Evolutionary conservation across 208 protist genomes (phyloP).

Genomic region (Balamuthia mandrillaris): DNA sequence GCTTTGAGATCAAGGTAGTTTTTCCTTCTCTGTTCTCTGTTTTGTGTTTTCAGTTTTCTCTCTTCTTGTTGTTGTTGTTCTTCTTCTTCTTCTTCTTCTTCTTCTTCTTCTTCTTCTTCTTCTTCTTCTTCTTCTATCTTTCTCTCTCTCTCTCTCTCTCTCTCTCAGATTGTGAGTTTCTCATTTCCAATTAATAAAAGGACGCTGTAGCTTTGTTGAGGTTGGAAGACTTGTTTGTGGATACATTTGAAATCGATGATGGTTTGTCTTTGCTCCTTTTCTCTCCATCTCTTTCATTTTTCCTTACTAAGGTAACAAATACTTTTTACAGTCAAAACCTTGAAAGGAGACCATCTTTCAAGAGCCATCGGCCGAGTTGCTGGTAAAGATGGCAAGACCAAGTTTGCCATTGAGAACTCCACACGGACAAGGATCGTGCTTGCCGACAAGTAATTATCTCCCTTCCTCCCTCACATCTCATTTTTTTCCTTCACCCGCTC

Average conservation of each 20-base stretch:
- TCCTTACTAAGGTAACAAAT: neutral
- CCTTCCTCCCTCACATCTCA: neutral
- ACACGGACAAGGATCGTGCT: conserved; percentile 98
- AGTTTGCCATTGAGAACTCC: conserved; percentile 99
- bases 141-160: neutral
- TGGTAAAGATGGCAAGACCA: conserved; percentile 97
- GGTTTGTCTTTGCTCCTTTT: conserved; percentile 52
- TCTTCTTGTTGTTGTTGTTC: too few relatives aligned
- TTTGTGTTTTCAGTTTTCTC: too few relatives aligned
- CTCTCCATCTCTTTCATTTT: neutral
- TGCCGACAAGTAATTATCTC: conserved; percentile 86
- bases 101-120: too few relatives aligned
- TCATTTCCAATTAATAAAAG: conserved; percentile 75
- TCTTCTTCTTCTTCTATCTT: too few relatives aligned
- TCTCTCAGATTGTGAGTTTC: neutral
- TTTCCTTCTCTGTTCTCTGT: too few relatives aligned
- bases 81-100: too few relatives aligned
- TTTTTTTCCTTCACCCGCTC: too few relatives aligned
- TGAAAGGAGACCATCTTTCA: conserved; percentile 85
- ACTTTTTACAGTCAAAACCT: conserved; percentile 70
- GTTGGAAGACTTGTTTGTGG: conserved; percentile 99
- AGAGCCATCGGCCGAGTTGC: conserved; percentile 98
- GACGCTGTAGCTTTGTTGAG: conserved; percentile 98
- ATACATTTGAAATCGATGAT: conserved; percentile 98
- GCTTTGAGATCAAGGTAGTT: conserved; percentile 86